These are phyloP conservation scores for Calonectria hawksworthii DNA, from an alignment of 2,329 filamentous ascomycete species.

Conservation along the genomic window DNA sequence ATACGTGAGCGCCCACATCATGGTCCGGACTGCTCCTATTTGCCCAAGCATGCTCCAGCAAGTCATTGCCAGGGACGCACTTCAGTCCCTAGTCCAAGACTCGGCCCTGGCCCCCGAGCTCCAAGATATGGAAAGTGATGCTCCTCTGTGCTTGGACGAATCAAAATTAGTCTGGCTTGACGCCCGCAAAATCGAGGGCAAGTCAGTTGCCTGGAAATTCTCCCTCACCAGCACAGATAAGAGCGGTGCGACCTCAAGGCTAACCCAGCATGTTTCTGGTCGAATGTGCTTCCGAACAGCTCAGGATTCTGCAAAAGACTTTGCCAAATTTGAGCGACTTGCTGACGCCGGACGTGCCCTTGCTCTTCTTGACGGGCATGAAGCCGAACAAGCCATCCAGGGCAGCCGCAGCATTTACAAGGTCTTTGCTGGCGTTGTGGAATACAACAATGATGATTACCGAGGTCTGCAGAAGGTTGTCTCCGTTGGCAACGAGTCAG, in stretches of 20 bases:
- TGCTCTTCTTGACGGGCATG: not conserved
- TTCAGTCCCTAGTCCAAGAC: not conserved
- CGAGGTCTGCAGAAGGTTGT: not conserved
- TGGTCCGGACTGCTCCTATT: not conserved
- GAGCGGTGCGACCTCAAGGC: not conserved
- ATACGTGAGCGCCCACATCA: not conserved
- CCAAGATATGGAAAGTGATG: not conserved
- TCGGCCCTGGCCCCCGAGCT: not conserved
- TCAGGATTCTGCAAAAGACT: not conserved
- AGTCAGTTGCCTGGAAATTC: not conserved
- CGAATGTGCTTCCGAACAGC: not conserved
- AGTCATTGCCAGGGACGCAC: not conserved
- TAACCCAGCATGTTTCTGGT: not conserved
- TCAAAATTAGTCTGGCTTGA: not conserved
- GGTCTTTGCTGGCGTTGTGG: not conserved
- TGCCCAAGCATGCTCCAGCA: not conserved
- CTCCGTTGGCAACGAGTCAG: not conserved
- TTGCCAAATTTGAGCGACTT: not conserved
- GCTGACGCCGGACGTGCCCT: not conserved
- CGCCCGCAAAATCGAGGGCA: not conserved
- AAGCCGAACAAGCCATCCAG: not conserved
- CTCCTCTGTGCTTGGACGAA: not conserved
- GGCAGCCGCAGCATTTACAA: not conserved
- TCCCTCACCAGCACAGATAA: not conserved
- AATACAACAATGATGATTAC: not conserved